Conservation (phyloP, 257 asterid genomes). For the Solanum chilense region DNA sequence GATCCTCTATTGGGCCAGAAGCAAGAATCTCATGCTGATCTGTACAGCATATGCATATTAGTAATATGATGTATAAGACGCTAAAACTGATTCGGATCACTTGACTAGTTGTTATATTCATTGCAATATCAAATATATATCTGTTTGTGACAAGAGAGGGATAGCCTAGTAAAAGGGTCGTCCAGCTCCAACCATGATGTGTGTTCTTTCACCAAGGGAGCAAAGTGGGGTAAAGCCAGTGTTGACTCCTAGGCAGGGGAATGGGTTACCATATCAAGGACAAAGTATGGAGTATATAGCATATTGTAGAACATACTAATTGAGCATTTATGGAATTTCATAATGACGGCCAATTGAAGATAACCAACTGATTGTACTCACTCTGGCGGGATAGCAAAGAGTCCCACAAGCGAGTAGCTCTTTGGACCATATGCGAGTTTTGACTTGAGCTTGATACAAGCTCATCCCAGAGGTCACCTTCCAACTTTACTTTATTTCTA, state of each 20-base stretch:
- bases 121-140: background rate
- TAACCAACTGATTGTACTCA: constrained; percentile 22
- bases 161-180: background rate
- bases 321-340: background rate
- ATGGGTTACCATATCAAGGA: background rate
- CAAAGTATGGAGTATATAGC: background rate
- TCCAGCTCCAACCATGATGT: background rate
- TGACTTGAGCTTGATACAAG: constrained; percentile 98
- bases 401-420: constrained; percentile 97
- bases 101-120: background rate
- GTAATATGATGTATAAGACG: background rate
- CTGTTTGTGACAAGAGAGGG: background rate
- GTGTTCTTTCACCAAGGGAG: background rate
- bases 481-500: constrained; percentile 91
- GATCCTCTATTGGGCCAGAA: constrained; percentile 99
- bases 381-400: constrained; percentile 91
- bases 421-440: constrained; percentile 95
- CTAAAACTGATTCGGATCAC: background rate
- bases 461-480: constrained; percentile 97
- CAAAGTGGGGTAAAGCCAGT: background rate
- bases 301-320: background rate
- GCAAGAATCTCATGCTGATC: constrained; percentile 97
- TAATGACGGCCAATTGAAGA: background rate
- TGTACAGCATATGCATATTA: constrained; percentile 11
- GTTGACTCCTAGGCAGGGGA: background rate